Base-by-base conservation (phyloP, 2,329 filamentous ascomycete species). In the Xylariaceae sp. region DNA sequence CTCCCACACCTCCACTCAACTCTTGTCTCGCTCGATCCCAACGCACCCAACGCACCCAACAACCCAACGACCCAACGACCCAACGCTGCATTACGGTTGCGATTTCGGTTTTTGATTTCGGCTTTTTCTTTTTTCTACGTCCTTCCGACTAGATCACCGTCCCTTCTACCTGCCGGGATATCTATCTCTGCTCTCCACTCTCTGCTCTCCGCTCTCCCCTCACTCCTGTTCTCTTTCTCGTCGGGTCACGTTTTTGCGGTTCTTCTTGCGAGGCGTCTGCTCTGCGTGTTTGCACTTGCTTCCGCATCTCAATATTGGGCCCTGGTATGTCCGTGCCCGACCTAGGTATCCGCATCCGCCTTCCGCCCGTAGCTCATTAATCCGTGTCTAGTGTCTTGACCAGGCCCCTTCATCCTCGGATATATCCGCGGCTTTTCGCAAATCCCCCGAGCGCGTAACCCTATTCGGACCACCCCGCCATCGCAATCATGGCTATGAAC, bases 401-500 rank as follows among this genome's bases (percentile, higher is more conserved):
- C 43, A 31, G 44, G 50, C 47, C 40, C 49, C 31, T 54, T 39
- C 44, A 47, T 50, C 47, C 34, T 47, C 44, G n/a, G 37, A 43
- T 46, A 52, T 47, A n/a, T 49, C 44, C 31, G n/a, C 30, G 42
- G 45, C 44, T 56, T 53, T 53, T 55, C 48, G 42, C 50, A 43
- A 55, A 48, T 32, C 47, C 43, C 34, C 50, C 44, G 47, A 58
- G 58, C 58, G 51, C 57, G 50, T 54, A 55, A 52, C 41, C 47
- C 56, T 11, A 19, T 19, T 45, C 49, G 53, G 40, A 53, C 44
- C 53, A 19, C 54, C 43, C 54, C 45, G 39, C 34, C 31, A 54
- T 52, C 67, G 60, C 56, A 65, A 73, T 55, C 66, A 83, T 83
- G 80, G 76, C 80, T 68, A 79, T 79, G 68, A 82, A 81, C 79